These are phyloP conservation scores for Phyllosticta paracitricarpa DNA, from an alignment of 2,329 filamentous ascomycete genomes.

Conservation along the genomic window DNA sequence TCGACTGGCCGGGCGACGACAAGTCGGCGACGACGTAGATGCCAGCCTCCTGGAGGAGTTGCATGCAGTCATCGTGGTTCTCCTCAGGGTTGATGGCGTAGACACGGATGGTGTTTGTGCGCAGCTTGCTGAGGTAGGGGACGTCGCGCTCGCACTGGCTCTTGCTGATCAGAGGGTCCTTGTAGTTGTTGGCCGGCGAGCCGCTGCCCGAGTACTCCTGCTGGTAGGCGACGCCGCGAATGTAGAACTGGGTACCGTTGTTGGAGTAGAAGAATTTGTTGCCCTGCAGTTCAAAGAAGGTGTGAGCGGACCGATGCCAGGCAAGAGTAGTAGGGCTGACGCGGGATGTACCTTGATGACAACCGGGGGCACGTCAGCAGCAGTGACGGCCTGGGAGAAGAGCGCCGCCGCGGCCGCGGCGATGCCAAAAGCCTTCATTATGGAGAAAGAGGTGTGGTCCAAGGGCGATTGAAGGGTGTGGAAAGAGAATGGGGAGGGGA, in stretches of 20 bases:
- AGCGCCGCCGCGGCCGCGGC: conserved; percentile 44
- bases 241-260: conserved; percentile 63
- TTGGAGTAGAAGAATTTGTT: conserved; percentile 85
- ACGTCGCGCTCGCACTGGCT: conserved; percentile 73
- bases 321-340: conserved; percentile 1
- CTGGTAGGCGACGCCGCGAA: conserved; percentile 94
- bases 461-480: conserved; percentile 6
- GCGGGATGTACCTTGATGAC: conserved; percentile 51
- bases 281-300: conserved; percentile 40
- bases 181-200: conserved; percentile 53
- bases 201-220: conserved; percentile 48
- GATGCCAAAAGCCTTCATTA: conserved; percentile 45
- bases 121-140: conserved; percentile 64
- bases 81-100: conserved; percentile 78
- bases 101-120: conserved; percentile 88
- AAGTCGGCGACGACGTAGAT: conserved; percentile 96
- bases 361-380: conserved; percentile 52
- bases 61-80: conserved; percentile 80
- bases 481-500: conserved; percentile 7
- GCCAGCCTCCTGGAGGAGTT: conserved; percentile 65
- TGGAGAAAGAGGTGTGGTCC: conserved; percentile 18
- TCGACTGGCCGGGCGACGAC: conserved; percentile 69
- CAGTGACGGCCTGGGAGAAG: conserved; percentile 36
- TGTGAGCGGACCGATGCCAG: conserved; percentile 2
- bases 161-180: conserved; percentile 70